Base-by-base conservation (phyloP, 140 eudicot genomes). In the Artemisia princeps region DNA sequence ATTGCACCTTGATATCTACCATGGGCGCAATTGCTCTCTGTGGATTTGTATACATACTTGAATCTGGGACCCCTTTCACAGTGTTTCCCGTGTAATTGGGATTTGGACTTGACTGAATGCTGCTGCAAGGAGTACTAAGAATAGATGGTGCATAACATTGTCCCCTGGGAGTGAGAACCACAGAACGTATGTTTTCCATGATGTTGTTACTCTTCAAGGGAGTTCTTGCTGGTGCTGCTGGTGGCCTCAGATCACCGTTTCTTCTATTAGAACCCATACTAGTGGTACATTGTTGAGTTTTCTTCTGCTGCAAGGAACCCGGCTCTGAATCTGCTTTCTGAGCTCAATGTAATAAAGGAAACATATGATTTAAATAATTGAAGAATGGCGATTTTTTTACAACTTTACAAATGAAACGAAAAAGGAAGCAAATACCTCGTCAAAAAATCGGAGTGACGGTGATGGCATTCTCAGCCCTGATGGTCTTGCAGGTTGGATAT, bases 401-500 rank as follows among this genome's bases (percentile, higher is more conserved):
- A 63, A 58, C 20, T 74, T 49, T 10, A 51, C n/a, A 24, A 40
- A 46, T n/a, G 30, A 74, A 53, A 74, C 23, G 22, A n/a, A 33
- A 53, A 68, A 37, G 10, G 22, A 54, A 60, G 6, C 24, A 17
- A 33, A 23, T 80, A 92, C 99, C 96, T 78, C 82, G 65, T 86
- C 79, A 69, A 94, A 94, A 69, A 83, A 88, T 50, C 94, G 80
- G 55, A 94, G 68, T 12, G 99, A 88, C 23, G 99, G 95, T 15
- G 99, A 94, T 2, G 99, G 99, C 90, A 80, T 74, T 69, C 99
- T 80, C 78, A 94, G 73, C 57, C 99, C 96, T 46, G 99, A 88
- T 14, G 99, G 95, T 74, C 76, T 87, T 46, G 71, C 72, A 54
- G 58, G 17, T 42, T 64, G 78, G 28, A 51, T 57, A 28, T 62